These are phyloP conservation scores for Kwoniella sp. DNA, from an alignment of 768 basidiomycete genomes.

Conservation along the genomic window DNA sequence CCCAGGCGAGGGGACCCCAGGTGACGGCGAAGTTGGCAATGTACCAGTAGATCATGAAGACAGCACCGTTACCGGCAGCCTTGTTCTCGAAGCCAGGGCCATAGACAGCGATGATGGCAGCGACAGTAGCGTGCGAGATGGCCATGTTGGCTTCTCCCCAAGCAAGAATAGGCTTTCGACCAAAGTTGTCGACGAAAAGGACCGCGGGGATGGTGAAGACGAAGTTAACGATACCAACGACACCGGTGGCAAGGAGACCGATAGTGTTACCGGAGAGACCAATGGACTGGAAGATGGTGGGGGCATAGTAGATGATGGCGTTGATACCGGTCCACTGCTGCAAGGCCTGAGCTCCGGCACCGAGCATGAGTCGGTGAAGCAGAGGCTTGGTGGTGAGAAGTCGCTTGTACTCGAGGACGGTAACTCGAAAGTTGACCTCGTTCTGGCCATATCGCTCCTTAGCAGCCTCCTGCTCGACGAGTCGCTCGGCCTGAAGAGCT, in stretches of 20 bases:
- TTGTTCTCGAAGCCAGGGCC: slow-evolving; percentile 57
- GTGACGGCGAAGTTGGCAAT: slow-evolving; percentile 71
- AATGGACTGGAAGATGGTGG: slow-evolving; percentile 60
- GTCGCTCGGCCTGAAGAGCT: slow-evolving; percentile 62
- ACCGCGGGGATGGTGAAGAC: slow-evolving; percentile 77
- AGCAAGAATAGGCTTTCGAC: slow-evolving; percentile 62
- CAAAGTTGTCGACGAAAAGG: slow-evolving; percentile 71
- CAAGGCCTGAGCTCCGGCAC: slow-evolving; percentile 69
- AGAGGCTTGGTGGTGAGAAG: slow-evolving; percentile 56
- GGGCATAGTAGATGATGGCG: slow-evolving; percentile 68
- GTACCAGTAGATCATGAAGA: slow-evolving; percentile 62
- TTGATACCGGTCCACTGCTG: slow-evolving; percentile 68
- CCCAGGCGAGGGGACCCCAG: slow-evolving; percentile 63
- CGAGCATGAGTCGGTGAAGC: slow-evolving; percentile 58
- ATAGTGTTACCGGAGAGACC: slow-evolving; percentile 62
- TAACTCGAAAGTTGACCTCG: slow-evolving; percentile 58
- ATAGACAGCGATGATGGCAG: slow-evolving; percentile 56
- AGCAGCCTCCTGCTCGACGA: slow-evolving; percentile 70
- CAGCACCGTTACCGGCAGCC: slow-evolving; percentile 64
- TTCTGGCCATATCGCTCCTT: slow-evolving; percentile 50
- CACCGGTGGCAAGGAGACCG: slow-evolving; percentile 62
- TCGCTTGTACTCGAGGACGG: slow-evolving; percentile 61
- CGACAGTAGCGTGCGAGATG: slow-evolving; percentile 64
- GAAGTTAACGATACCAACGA: slow-evolving; percentile 71
- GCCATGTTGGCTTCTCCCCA: slow-evolving; percentile 24